phyloP scores from a whole-genome alignment of 2,329 filamentous ascomycete species.

The Colletotrichum aenigma region DNA sequence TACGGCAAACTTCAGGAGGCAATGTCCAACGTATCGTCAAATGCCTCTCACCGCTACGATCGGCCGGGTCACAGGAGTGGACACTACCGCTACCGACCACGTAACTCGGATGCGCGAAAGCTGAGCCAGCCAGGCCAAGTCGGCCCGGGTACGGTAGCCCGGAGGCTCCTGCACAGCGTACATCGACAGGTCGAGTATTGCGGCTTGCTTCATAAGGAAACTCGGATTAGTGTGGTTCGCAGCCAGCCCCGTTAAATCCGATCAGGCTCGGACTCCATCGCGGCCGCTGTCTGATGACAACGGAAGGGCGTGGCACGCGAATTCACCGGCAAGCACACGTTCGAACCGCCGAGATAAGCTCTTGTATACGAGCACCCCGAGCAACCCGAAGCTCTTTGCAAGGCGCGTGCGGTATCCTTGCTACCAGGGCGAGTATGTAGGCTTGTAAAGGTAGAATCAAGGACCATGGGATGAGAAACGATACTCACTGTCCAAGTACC shows the following conservation, averaged over 20 bases:
- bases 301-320: neutral
- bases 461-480: neutral
- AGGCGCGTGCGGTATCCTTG: neutral
- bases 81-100: neutral
- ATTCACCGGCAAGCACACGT: neutral
- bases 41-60: neutral
- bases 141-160: conserved; percentile 9
- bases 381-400: neutral
- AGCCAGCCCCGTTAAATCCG: neutral
- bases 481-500: neutral
- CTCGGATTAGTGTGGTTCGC: neutral
- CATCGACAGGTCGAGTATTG: neutral
- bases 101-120: neutral
- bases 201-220: neutral
- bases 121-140: neutral
- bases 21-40: neutral
- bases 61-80: neutral
- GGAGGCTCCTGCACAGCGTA: neutral
- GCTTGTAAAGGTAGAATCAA: neutral
- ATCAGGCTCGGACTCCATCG: neutral
- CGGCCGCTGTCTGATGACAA: neutral
- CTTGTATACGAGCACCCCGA: neutral
- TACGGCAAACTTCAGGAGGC: neutral
- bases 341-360: neutral
- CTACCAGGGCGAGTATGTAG: neutral